phyloP scores from a whole-genome alignment of 1,139 yeast species.

The Candida sojae region DNA sequence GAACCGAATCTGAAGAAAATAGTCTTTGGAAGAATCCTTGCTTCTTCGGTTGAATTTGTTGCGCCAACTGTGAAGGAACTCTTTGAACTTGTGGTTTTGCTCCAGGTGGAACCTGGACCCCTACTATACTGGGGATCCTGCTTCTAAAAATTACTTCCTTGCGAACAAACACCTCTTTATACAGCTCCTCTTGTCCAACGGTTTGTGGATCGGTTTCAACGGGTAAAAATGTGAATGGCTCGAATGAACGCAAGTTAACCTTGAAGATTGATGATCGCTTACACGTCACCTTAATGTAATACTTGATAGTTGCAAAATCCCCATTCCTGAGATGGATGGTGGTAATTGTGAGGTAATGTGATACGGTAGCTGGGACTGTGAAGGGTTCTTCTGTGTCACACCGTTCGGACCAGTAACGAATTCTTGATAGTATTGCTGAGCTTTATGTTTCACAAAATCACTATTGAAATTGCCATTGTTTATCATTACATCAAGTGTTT shows the following conservation, averaged over 20 bases:
- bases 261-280: slow-evolving; percentile 55
- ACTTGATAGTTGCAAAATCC: slow-evolving; percentile 48
- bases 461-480: slow-evolving; percentile 38
- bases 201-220: slow-evolving; percentile 40
- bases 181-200: slow-evolving; percentile 18
- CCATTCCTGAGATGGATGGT: slow-evolving; percentile 54
- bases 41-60: slow-evolving; percentile 16
- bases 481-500: slow-evolving; percentile 31
- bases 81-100: slow-evolving; percentile 8
- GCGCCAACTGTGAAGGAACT: slow-evolving; percentile 16
- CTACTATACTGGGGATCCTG: slow-evolving; percentile 48
- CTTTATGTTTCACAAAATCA: slow-evolving; percentile 22
- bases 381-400: slow-evolving; percentile 2
- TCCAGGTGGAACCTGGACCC: slow-evolving; percentile 20
- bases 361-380: slow-evolving; percentile 19
- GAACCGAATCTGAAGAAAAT: slow-evolving; percentile 13
- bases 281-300: slow-evolving; percentile 62
- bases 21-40: slow-evolving; percentile 25
- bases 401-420: slow-evolving; percentile 7
- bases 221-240: slow-evolving; percentile 57
- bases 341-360: slow-evolving; percentile 53
- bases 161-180: slow-evolving; percentile 42
- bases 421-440: slow-evolving; percentile 18
- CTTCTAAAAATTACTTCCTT: slow-evolving; percentile 40
- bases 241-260: slow-evolving; percentile 47